phyloP scores from a whole-genome alignment of 2,329 filamentous ascomycete genomes.

The Immersiporthe knoxdaviesiana region DNA sequence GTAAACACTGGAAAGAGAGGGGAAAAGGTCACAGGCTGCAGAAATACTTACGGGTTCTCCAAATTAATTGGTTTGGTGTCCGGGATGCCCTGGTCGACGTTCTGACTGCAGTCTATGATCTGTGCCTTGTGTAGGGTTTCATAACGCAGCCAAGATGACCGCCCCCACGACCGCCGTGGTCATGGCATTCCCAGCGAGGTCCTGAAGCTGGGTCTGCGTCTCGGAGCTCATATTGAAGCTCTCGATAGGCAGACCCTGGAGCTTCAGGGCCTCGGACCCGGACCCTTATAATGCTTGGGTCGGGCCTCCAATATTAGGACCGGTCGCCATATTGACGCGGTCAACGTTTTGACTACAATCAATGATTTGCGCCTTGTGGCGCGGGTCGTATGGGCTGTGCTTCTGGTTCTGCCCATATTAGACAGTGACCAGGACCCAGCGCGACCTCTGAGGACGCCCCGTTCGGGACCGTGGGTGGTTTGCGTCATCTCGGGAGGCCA shows the following conservation, averaged over 20 bases:
- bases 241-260: slow-evolving; percentile 71
- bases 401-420: not conserved
- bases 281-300: too few relatives aligned
- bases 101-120: slow-evolving; percentile 71
- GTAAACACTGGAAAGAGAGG: not conserved
- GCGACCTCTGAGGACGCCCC: slow-evolving; percentile 67
- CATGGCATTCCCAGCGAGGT: slow-evolving; percentile 82
- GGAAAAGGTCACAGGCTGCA: not conserved
- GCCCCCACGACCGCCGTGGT: slow-evolving; percentile 71
- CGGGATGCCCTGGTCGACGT: too few relatives aligned
- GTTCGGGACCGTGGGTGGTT: slow-evolving; percentile 56
- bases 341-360: slow-evolving; percentile 78
- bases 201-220: slow-evolving; percentile 62
- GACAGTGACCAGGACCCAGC: not conserved
- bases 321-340: too few relatives aligned
- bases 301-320: slow-evolving; percentile 65
- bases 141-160: slow-evolving; percentile 61
- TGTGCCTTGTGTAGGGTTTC: slow-evolving; percentile 48
- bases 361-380: slow-evolving; percentile 50
- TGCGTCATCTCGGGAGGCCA: too few relatives aligned
- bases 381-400: slow-evolving; percentile 52
- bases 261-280: slow-evolving; percentile 63
- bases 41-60: not conserved
- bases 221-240: slow-evolving; percentile 67
- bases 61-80: too few relatives aligned